Evolutionary conservation across 768 basidiomycete genomes (phyloP).

Genomic region (Asterophora lycoperdoides): DNA sequence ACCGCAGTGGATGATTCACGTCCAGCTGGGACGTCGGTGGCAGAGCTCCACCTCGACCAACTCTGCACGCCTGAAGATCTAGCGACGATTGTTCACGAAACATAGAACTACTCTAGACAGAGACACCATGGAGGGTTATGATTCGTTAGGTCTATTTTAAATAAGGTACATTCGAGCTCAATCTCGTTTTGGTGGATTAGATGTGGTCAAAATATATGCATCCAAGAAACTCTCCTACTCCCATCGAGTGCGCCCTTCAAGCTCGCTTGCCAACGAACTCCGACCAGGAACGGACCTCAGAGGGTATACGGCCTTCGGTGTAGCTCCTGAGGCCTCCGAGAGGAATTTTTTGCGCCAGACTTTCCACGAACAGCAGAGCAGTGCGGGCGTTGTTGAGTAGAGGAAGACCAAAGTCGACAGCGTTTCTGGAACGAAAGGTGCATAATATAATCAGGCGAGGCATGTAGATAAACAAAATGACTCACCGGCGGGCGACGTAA

Average conservation of each 20-base stretch:
- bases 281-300: conserved; percentile 89
- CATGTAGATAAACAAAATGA: conserved; percentile 8
- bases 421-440: conserved; percentile 52
- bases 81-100: background rate
- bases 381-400: conserved; percentile 86
- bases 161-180: conserved; percentile 12
- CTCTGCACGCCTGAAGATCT: conserved; percentile 51
- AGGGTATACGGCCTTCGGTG: conserved; percentile 81
- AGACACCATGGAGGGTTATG: background rate
- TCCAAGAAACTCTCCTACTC: conserved; percentile 6
- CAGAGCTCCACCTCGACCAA: conserved; percentile 41
- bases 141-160: conserved; percentile 6
- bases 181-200: conserved; percentile 19
- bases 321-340: conserved; percentile 75
- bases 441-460: background rate
- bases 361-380: conserved; percentile 88
- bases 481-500: conserved; percentile 88
- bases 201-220: conserved; percentile 3
- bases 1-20: conserved; percentile 23
- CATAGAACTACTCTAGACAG: background rate
- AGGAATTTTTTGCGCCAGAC: conserved; percentile 79
- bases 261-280: conserved; percentile 79
- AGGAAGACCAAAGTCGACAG: conserved; percentile 93
- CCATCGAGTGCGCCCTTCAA: conserved; percentile 25
- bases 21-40: conserved; percentile 1